Conservation (phyloP, 305 asterid species). For the Plantago coronopus region DNA sequence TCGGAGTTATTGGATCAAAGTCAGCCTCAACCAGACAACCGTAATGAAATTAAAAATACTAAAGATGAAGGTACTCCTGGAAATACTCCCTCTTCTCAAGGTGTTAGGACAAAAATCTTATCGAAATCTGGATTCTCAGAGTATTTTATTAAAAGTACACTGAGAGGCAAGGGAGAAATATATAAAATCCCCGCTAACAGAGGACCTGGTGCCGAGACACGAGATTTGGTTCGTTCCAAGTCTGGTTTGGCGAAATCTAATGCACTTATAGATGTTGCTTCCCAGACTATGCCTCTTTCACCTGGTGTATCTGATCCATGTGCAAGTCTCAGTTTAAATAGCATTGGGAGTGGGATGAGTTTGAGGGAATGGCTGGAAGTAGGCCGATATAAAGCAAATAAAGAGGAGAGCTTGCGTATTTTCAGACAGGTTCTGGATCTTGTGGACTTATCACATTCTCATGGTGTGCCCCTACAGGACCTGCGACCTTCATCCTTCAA, state of each 20-base stretch:
- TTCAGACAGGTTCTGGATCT: constrained; percentile 72
- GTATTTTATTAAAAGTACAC: constrained; percentile 49
- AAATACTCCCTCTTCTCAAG: constrained; percentile 47
- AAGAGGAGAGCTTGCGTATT: constrained; percentile 59
- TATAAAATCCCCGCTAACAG: constrained; percentile 35
- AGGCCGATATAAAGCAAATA: constrained; percentile 49
- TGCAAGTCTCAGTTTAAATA: neutral
- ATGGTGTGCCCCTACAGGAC: constrained; percentile 57
- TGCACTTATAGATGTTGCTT: constrained; percentile 29
- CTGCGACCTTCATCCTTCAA: constrained; percentile 80
- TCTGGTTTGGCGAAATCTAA: constrained; percentile 26
- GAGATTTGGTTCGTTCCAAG: constrained; percentile 25
- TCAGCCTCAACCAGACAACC: constrained; percentile 31
- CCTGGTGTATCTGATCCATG: constrained; percentile 19
- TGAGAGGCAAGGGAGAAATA: constrained; percentile 52
- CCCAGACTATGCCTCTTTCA: constrained; percentile 30
- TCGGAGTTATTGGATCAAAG: constrained; percentile 43
- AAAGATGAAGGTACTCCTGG: constrained; percentile 39
- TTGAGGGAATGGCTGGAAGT: constrained; percentile 78
- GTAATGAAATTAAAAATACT: constrained; percentile 32
- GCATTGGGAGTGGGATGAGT: constrained; percentile 39
- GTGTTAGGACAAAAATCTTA: constrained; percentile 50
- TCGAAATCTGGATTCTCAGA: constrained; percentile 59
- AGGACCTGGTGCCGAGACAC: constrained; percentile 29
- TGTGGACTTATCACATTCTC: constrained; percentile 70